Conservation (phyloP, 1,284 basidiomycete genomes). For the Pascua guehoae region DNA sequence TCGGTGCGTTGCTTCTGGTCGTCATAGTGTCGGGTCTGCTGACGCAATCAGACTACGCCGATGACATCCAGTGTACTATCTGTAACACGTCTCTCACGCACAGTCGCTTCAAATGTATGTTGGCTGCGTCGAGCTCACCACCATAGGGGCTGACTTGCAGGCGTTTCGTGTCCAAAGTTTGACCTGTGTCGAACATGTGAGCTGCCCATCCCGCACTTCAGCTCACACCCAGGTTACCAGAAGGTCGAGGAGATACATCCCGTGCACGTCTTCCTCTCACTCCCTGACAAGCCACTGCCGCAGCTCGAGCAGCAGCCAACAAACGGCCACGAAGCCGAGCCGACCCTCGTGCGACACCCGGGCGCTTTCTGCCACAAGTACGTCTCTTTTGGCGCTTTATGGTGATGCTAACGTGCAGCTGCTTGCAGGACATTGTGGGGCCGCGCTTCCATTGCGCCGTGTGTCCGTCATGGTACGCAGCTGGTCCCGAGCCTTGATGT, state of each 20-base stretch:
- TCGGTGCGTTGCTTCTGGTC: conserved; percentile 62
- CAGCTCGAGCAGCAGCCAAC: conserved; percentile 2
- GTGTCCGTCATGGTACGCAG: conserved; percentile 56
- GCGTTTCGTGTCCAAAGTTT: conserved; percentile 69
- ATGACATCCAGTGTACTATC: conserved; percentile 68
- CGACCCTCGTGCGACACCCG: conserved; percentile 34
- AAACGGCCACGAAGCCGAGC: neutral
- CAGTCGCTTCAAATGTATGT: conserved; percentile 71
- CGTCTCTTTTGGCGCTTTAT: conserved; percentile 47
- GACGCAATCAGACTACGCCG: conserved; percentile 53
- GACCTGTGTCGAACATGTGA: conserved; percentile 77
- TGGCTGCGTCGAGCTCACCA: too few species aligned
- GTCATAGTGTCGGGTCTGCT: neutral
- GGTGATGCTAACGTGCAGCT: conserved; percentile 54
- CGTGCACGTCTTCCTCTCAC: conserved; percentile 72
- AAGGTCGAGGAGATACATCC: conserved; percentile 83
- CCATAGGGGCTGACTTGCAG: conserved; percentile 21
- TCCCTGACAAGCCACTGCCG: conserved; percentile 57
- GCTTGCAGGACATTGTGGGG: conserved; percentile 79
- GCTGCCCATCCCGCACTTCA: neutral
- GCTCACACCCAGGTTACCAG: conserved; percentile 23
- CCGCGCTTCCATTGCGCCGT: conserved; percentile 85
- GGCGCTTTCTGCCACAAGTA: conserved; percentile 59
- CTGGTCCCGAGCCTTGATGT: neutral
- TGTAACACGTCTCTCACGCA: conserved; percentile 62